Conservation (phyloP, 345 rosid species). For the Citrus hindsii region DNA sequence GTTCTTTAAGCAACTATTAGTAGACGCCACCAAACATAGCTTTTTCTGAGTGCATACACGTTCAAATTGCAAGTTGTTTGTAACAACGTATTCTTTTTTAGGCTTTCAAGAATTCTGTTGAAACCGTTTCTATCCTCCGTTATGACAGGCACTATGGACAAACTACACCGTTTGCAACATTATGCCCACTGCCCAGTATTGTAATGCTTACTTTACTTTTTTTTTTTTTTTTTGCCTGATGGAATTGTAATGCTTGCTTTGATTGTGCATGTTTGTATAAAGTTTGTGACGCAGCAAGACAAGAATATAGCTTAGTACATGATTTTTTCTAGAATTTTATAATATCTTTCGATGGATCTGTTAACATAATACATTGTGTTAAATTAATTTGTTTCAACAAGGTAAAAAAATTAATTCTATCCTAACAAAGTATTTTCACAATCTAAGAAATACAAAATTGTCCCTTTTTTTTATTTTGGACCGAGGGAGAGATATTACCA, state of each 20-base stretch:
- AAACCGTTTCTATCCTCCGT: background rate
- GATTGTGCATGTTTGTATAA: background rate
- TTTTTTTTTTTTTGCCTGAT: too few species aligned
- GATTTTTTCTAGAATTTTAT: background rate
- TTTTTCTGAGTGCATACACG: background rate
- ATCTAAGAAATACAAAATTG: background rate
- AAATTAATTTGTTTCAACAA: background rate
- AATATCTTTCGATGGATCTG: background rate
- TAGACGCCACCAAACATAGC: background rate
- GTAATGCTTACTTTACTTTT: too few species aligned
- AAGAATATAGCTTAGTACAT: background rate
- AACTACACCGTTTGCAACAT: background rate
- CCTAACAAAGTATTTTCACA: background rate
- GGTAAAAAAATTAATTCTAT: background rate
- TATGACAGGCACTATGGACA: background rate
- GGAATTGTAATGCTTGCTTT: background rate
- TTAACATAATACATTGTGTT: too few species aligned
- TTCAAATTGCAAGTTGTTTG: too few species aligned
- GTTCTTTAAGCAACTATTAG: background rate
- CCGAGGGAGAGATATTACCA: background rate
- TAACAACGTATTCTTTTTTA: background rate
- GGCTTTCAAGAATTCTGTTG: background rate
- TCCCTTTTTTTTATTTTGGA: background rate
- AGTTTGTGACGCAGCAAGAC: background rate
- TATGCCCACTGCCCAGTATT: too few species aligned